Evolutionary conservation across 257 asterid species (phyloP), one percentile per base, ranked within the genome.

Genomic region (Parsonsia alboflavescens): DNA sequence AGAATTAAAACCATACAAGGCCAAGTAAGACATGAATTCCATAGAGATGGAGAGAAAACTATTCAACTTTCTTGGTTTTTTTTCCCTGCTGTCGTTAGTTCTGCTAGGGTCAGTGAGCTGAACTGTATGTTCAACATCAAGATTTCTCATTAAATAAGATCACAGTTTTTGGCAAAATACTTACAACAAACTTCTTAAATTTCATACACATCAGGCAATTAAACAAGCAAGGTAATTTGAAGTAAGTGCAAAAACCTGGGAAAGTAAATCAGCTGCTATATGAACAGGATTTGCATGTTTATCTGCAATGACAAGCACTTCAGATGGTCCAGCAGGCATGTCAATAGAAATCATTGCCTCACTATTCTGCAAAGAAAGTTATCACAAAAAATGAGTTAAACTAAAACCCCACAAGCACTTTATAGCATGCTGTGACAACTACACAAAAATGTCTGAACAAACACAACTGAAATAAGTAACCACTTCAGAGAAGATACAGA

Each of bases 261-360:
- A 95, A 73, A 95, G 97, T 76, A 95, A 87, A 86, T 95, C 99
- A 33, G 99, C 96, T 15, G 99, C 99, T 70, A 95, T 81, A 79
- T 95, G 96, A 77, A 88, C 96, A 77, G 96, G 97, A 81, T 80
- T 95, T 66, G 98, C 93, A 81, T 87, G 80, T 80, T 89, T 83
- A 82, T 92, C 99, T 76, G 97, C 98, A 74, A 90, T 89, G 76
- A 92, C 96, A 78, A 95, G 99, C 79, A 94, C 98, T 94, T 94
- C 99, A n/a, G 99, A 94, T 73, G 99, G 99, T 81, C 99, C 99
- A 81, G 98, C 96, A 15, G 99, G 98, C 99, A 94, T 94, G 88
- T 94, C 99, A 81, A 94, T 92, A 69, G 97, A 92, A 78, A 92
- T 81, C 99, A 94, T 88, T 52, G 98, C 99, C 80, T 94, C 99